Evolutionary conservation across 805 yeast genomes (phyloP).

Genomic region (Hanseniaspora valbyensis): DNA sequence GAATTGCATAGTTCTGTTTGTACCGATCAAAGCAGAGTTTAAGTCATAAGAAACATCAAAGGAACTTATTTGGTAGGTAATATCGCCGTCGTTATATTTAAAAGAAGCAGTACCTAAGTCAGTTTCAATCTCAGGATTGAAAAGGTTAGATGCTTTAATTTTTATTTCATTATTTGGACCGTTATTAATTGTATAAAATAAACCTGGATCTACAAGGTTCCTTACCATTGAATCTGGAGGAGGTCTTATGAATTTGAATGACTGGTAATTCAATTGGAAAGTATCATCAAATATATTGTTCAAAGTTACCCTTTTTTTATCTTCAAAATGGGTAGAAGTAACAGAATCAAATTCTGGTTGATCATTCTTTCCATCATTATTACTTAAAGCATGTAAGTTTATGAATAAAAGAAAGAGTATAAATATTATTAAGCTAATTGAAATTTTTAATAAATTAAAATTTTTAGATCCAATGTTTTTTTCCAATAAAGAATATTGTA

Average conservation of each 20-base stretch:
- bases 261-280: slow-evolving; percentile 20
- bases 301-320: slow-evolving; percentile 18
- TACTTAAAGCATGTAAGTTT: not conserved
- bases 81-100: slow-evolving; percentile 32
- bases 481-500: not conserved
- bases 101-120: slow-evolving; percentile 30
- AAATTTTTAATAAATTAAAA: not conserved
- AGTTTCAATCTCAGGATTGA: slow-evolving; percentile 21
- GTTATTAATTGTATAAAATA: slow-evolving; percentile 26
- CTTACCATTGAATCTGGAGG: slow-evolving; percentile 18
- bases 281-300: slow-evolving; percentile 23
- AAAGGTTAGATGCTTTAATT: slow-evolving; percentile 26
- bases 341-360: too few relatives aligned
- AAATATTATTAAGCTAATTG: not conserved
- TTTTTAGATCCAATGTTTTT: not conserved
- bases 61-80: slow-evolving; percentile 33
- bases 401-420: not conserved
- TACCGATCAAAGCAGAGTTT: slow-evolving; percentile 42
- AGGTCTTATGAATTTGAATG: slow-evolving; percentile 25
- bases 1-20: slow-evolving; percentile 44
- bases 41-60: slow-evolving; percentile 37
- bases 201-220: slow-evolving; percentile 36
- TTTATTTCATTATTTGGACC: slow-evolving; percentile 16
- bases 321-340: not conserved
- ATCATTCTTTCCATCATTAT: too few relatives aligned